Evolutionary conservation across 2,329 filamentous ascomycete genomes (phyloP), one percentile per base, ranked within the genome.

Genomic region (Amesomyces nigricolor): DNA sequence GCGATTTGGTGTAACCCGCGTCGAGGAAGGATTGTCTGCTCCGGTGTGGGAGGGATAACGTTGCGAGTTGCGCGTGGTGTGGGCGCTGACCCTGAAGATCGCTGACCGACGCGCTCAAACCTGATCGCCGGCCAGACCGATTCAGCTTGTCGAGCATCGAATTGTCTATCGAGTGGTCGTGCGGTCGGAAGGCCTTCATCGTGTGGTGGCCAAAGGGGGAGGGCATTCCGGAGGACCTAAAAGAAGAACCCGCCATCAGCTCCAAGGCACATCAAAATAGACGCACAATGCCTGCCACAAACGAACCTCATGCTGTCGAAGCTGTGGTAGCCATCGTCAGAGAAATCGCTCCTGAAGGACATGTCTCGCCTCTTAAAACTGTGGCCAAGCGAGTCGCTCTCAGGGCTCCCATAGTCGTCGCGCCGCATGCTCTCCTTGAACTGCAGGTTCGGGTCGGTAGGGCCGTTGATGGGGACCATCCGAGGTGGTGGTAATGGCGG

Each of bases 71-170:
- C 14, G 78, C 71, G 30, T 71, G 67, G 35, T 69, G 63, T 14
- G 66, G 64, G 11, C 73, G 69, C 42, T 71, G 68, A 2, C 70
- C 62, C 17, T 71, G 63, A 7, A 69, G 58, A 45, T 77, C 74
- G 53, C 67, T 71, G 19, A 72, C 61, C 1, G 75, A 76, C 9
- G 72, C 67, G 54, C 72, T 75, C 5, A 79, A 67, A 4, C 71
- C 68, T 9, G 76, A 75, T 47, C 72, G 72, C 13, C 69, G 71
- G 38, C 74, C 71, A 38, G 73, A 67, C 1, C 75, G 72, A 55
- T 81, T 74, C n/a, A 83, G 70, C 67, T 79, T 83, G 66, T 78
- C 79, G 57, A 81, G 75, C 64, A 82, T 73, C 50, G 70, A 73
- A 56, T 72, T 75, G 57, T 78, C 76, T 51, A 81, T 75, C 13